Conservation (phyloP, 2,329 filamentous ascomycete species). For the Verruconis gallopava region DNA sequence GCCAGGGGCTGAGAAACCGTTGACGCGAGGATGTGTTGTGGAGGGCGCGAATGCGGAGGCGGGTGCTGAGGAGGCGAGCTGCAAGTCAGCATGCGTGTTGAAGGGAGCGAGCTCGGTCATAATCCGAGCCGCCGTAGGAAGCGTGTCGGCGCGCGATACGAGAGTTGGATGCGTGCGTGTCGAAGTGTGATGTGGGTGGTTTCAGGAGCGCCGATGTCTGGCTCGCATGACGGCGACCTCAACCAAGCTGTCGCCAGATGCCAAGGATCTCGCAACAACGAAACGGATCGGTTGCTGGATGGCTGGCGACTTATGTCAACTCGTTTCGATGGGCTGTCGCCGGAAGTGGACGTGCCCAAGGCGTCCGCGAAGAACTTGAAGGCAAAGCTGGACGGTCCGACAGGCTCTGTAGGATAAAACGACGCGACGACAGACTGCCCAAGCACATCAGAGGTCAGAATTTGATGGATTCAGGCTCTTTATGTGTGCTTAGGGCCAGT, state of each 20-base stretch:
- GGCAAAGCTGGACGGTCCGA: neutral
- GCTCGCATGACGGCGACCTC: constrained; percentile 10
- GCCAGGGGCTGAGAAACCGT: constrained; percentile 21
- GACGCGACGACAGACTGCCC: neutral
- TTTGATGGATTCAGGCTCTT: neutral
- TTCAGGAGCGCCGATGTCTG: constrained; percentile 5
- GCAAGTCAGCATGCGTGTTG: constrained; percentile 29
- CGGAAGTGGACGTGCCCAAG: neutral
- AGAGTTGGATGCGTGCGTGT: too few species aligned
- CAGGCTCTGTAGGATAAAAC: neutral
- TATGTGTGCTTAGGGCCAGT: neutral
- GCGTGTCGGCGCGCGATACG: constrained; percentile 20
- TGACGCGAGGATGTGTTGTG: constrained; percentile 18
- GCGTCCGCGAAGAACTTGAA: neutral
- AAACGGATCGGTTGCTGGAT: neutral
- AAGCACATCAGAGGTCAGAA: neutral
- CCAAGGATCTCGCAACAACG: neutral
- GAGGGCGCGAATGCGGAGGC: constrained; percentile 16
- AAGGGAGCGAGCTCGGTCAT: constrained; percentile 31
- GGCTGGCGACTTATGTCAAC: neutral
- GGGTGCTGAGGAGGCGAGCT: constrained; percentile 25
- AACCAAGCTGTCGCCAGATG: constrained; percentile 3
- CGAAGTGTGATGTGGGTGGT: constrained; percentile 17
- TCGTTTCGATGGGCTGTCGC: neutral
- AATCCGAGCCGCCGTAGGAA: constrained; percentile 20